These are phyloP conservation scores for Aspergillus incahuasiensis DNA, from an alignment of 495 filamentous ascomycete genomes.

Conservation along the genomic window DNA sequence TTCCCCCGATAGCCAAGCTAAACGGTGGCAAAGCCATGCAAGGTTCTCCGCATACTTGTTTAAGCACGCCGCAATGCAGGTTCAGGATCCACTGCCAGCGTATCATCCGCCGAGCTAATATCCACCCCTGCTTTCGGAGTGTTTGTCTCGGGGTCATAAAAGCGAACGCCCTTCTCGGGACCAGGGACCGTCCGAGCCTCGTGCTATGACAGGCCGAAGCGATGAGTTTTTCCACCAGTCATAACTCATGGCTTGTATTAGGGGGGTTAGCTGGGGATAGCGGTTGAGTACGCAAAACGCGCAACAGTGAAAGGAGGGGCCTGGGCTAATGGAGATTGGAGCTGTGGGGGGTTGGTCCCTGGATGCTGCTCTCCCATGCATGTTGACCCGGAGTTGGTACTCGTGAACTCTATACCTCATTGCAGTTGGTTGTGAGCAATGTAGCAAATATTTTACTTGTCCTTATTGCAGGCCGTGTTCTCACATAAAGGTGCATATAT, in stretches of 20 bases:
- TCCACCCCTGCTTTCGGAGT: neutral
- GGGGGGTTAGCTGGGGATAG: neutral
- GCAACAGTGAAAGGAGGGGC: neutral
- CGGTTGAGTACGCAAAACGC: neutral
- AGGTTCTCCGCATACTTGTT: neutral
- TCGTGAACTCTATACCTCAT: no score
- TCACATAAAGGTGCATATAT: no score
- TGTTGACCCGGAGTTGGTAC: no score
- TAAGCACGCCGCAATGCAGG: neutral
- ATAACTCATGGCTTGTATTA: neutral
- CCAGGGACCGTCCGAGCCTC: neutral
- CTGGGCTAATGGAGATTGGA: no score
- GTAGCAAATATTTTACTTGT: no score
- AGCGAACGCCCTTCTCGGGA: neutral
- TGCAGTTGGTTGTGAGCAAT: no score
- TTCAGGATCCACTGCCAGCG: neutral
- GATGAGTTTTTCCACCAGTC: neutral
- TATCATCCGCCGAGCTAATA: neutral
- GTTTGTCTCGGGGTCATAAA: neutral
- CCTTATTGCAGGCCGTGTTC: no score
- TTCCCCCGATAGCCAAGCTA: no score
- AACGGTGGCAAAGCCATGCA: no score
- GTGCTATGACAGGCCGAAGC: neutral
- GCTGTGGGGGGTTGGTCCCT: no score
- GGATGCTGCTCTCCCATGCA: no score